Percentiles rank a stretch among this genome's conserved stretches.
Conservation (phyloP, 2,329 filamentous ascomycete genomes). For the Neofusicoccum parvum region DNA sequence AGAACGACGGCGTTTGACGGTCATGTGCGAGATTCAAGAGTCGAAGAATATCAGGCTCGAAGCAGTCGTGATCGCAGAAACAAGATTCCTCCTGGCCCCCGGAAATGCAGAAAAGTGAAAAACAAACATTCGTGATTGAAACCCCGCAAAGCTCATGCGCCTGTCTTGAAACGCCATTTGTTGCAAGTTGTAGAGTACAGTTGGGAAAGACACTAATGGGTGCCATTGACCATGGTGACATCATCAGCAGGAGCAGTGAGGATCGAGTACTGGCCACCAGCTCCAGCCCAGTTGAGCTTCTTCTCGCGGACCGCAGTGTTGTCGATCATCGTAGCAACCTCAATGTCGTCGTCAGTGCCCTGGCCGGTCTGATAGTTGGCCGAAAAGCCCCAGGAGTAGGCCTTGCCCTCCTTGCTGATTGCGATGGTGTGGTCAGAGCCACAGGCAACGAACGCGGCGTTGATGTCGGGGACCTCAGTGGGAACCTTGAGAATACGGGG, state of each 20-base stretch:
- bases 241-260: slow-evolving; percentile 48
- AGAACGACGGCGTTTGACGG: not conserved
- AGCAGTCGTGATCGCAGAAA: not conserved
- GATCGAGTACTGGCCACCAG: slow-evolving; percentile 82
- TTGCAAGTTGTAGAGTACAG: not conserved
- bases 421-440: slow-evolving; percentile 75
- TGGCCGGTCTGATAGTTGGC: slow-evolving; percentile 80
- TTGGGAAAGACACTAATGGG: not conserved
- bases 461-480: slow-evolving; percentile 58
- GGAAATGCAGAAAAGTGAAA: not conserved
- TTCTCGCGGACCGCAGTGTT: slow-evolving; percentile 79
- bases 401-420: slow-evolving; percentile 68
- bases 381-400: slow-evolving; percentile 79
- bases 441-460: slow-evolving; percentile 59
- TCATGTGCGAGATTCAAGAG: not conserved
- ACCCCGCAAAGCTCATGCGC: not conserved
- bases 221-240: slow-evolving; percentile 9
- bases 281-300: slow-evolving; percentile 75
- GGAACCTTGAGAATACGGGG: slow-evolving; percentile 74
- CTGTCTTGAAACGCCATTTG: not conserved
- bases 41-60: not conserved
- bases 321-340: slow-evolving; percentile 76
- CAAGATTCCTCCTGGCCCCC: not conserved
- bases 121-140: not conserved
- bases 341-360: slow-evolving; percentile 76